phyloP scores from a whole-genome alignment of 495 filamentous ascomycete genomes.

The Xylaria sp. region DNA sequence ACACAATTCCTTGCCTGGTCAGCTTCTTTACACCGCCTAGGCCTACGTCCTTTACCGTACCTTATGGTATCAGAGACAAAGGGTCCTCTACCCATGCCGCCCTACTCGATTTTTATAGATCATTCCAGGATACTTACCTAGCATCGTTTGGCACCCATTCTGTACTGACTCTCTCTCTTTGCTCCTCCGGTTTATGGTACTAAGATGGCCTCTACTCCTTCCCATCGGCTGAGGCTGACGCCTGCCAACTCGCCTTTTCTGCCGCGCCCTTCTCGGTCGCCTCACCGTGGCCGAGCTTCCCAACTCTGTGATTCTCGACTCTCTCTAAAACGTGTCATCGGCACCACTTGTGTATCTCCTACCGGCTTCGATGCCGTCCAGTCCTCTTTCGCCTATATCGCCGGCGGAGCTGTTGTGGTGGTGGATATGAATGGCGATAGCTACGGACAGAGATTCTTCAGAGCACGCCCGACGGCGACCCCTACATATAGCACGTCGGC shows the following conservation, averaged over 20 bases:
- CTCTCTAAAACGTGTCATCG: conserved; percentile 82
- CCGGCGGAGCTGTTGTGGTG: conserved; percentile 93
- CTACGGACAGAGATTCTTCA: conserved; percentile 85
- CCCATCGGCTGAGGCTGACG: conserved; percentile 74
- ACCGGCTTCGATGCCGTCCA: conserved; percentile 86
- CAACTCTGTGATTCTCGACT: conserved; percentile 60
- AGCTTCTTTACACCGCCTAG: neutral
- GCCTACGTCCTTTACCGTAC: neutral
- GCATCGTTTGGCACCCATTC: conserved; percentile 32
- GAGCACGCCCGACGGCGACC: conserved; percentile 80
- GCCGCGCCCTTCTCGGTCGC: conserved; percentile 66
- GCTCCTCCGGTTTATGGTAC: conserved; percentile 55
- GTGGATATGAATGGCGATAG: conserved; percentile 77
- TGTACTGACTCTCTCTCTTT: conserved; percentile 7
- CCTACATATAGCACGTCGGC: conserved; percentile 62
- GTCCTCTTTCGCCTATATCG: conserved; percentile 85
- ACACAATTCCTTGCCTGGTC: neutral
- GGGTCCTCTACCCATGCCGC: conserved; percentile 32
- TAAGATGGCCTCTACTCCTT: conserved; percentile 65
- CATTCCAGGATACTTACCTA: conserved; percentile 36
- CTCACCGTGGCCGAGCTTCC: conserved; percentile 57
- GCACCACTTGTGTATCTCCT: conserved; percentile 82
- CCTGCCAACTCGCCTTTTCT: conserved; percentile 80
- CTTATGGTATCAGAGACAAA: conserved; percentile 11
- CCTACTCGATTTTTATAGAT: conserved; percentile 31